phyloP scores from a whole-genome alignment of 148 eudicot species.

The Nyssa sinensis region DNA sequence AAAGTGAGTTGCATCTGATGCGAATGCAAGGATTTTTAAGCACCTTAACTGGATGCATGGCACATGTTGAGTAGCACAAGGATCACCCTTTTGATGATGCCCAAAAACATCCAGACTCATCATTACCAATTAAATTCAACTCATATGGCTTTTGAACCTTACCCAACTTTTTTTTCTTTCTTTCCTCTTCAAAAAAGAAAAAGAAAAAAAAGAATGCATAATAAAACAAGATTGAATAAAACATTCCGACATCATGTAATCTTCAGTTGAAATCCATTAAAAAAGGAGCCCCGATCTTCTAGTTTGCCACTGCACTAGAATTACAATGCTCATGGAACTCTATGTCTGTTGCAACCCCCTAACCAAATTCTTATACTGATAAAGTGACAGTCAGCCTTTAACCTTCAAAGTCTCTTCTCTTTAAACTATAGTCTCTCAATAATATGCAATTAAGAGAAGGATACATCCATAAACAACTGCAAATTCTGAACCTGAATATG shows the following conservation, averaged over 20 bases:
- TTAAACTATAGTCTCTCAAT: background rate
- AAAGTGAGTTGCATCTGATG: background rate
- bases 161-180: background rate
- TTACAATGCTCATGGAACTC: background rate
- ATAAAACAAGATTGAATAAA: too few relatives aligned
- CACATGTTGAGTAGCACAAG: background rate
- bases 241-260: background rate
- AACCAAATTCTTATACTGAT: background rate
- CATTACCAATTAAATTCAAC: background rate
- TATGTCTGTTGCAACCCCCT: background rate
- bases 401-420: background rate
- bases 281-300: background rate
- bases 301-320: background rate
- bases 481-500: slow-evolving; percentile 80
- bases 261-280: background rate
- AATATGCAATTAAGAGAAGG: slow-evolving; percentile 37
- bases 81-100: background rate
- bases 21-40: background rate
- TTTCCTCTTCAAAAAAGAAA: too few relatives aligned
- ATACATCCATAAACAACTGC: slow-evolving; percentile 99
- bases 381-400: too few relatives aligned
- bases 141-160: background rate
- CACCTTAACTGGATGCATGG: background rate
- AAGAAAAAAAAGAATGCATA: too few relatives aligned
- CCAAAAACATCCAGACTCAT: background rate